Evolutionary conservation across 192 early-diverging fungal genomes (phyloP).

Genomic region (Coemansia sp.): DNA sequence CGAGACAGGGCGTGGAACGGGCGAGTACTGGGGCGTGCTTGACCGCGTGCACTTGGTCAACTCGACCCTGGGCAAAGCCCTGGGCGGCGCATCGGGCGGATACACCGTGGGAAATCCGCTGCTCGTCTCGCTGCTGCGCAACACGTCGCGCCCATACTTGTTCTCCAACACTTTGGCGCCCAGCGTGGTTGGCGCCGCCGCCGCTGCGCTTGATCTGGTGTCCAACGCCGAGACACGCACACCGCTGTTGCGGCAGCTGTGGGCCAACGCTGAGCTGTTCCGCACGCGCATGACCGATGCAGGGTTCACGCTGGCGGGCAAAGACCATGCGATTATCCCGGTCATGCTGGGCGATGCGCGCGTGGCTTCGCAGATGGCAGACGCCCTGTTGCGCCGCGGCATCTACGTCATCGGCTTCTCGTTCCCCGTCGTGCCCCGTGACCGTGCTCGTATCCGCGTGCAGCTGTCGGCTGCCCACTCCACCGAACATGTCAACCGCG

Average conservation of each 20-base stretch:
- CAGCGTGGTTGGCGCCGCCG: slow-evolving; percentile 56
- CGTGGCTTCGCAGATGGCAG: slow-evolving; percentile 53
- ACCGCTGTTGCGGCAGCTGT: slow-evolving; percentile 57
- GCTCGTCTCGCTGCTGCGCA: slow-evolving; percentile 52
- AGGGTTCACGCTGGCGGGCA: slow-evolving; percentile 65
- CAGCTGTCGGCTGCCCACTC: slow-evolving; percentile 59
- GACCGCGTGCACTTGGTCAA: slow-evolving; percentile 60
- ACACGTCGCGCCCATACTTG: slow-evolving; percentile 58
- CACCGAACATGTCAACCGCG: slow-evolving; percentile 52
- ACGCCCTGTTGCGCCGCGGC: slow-evolving; percentile 54
- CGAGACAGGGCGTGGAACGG: slow-evolving; percentile 62
- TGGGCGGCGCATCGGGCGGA: slow-evolving; percentile 58
- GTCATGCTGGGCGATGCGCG: slow-evolving; percentile 62
- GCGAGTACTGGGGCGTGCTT: slow-evolving; percentile 63
- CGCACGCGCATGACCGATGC: slow-evolving; percentile 59
- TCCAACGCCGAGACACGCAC: slow-evolving; percentile 40
- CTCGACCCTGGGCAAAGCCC: slow-evolving; percentile 61
- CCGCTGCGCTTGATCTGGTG: slow-evolving; percentile 56
- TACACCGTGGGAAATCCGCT: slow-evolving; percentile 52
- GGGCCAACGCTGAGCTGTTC: slow-evolving; percentile 63
- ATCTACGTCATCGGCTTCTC: slow-evolving; percentile 63
- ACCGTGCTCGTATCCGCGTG: slow-evolving; percentile 59
- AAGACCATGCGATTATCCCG: slow-evolving; percentile 60
- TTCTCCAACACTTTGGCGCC: slow-evolving; percentile 62
- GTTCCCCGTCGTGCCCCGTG: slow-evolving; percentile 61